A percentile compares a stretch with the other conserved stretches of the same genome.
Evolutionary conservation across 192 early-diverging fungal species (phyloP).

Genomic region (Coemansia sp.): DNA sequence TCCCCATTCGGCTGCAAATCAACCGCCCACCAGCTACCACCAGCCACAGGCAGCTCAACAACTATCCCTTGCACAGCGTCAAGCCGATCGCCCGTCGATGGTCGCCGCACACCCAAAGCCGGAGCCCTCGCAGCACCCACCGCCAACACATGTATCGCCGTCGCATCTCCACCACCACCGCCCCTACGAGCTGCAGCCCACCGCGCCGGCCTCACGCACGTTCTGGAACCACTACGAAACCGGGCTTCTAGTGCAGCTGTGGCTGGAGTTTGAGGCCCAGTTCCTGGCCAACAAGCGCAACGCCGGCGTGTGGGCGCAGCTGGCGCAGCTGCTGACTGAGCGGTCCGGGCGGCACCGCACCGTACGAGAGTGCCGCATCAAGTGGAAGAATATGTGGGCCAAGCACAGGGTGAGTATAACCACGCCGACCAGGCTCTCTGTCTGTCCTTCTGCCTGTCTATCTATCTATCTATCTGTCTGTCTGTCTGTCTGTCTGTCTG

Average conservation of each 20-base stretch:
- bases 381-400: slow-evolving; percentile 59
- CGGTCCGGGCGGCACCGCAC: slow-evolving; percentile 45
- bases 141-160: slow-evolving; percentile 9
- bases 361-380: slow-evolving; percentile 55
- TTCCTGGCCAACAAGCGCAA: slow-evolving; percentile 56
- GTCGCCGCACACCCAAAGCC: background rate
- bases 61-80: background rate
- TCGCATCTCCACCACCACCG: slow-evolving; percentile 18
- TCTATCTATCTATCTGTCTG: no score
- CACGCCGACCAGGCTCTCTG: background rate
- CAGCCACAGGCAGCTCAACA: slow-evolving; percentile 8
- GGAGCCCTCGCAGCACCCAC: slow-evolving; percentile 1
- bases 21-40: background rate
- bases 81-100: slow-evolving; percentile 8
- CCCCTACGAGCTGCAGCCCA: slow-evolving; percentile 47
- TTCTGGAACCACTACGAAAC: slow-evolving; percentile 57
- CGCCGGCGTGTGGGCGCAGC: slow-evolving; percentile 54
- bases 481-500: background rate
- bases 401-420: slow-evolving; percentile 51
- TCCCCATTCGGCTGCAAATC: background rate
- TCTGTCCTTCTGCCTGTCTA: background rate
- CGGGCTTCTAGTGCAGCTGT: slow-evolving; percentile 49
- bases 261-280: slow-evolving; percentile 53
- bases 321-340: slow-evolving; percentile 48
- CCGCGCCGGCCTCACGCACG: slow-evolving; percentile 48